Conservation (phyloP, 2,329 filamentous ascomycete species). For the Paracamarosporium sp. region DNA sequence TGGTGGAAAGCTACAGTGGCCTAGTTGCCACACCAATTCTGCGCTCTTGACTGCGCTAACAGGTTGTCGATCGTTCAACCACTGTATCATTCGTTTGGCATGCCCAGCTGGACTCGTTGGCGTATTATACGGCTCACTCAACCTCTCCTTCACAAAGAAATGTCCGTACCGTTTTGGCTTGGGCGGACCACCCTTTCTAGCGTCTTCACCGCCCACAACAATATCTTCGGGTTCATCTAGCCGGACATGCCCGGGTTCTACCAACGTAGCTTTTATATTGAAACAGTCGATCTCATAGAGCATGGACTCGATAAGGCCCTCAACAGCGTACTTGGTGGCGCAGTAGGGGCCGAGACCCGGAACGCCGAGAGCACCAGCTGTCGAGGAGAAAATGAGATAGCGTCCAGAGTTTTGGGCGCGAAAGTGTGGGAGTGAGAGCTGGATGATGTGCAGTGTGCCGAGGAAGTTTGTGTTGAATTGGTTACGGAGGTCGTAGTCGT, state of each 20-base stretch:
- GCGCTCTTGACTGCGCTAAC: slow-evolving; percentile 92
- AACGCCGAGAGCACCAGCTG: slow-evolving; percentile 88
- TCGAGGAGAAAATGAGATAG: slow-evolving; percentile 95
- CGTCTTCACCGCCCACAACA: slow-evolving; percentile 7
- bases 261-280: slow-evolving; percentile 91
- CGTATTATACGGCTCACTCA: slow-evolving; percentile 75
- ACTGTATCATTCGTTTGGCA: slow-evolving; percentile 89
- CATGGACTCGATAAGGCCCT: slow-evolving; percentile 95
- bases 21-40: slow-evolving; percentile 91
- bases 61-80: slow-evolving; percentile 90
- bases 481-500: slow-evolving; percentile 91
- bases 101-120: slow-evolving; percentile 84
- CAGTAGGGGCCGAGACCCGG: slow-evolving; percentile 94
- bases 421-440: slow-evolving; percentile 86
- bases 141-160: slow-evolving; percentile 87
- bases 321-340: slow-evolving; percentile 95
- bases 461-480: slow-evolving; percentile 99
- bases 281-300: slow-evolving; percentile 92
- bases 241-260: slow-evolving; percentile 87
- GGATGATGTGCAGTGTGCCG: slow-evolving; percentile 91
- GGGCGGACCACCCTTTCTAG: slow-evolving; percentile 26
- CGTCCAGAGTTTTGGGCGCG: slow-evolving; percentile 75
- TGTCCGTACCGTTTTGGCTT: slow-evolving; percentile 83
- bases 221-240: slow-evolving; percentile 77
- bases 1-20: slow-evolving; percentile 93